Conservation (phyloP, 139 green algal species). For the Chlamydomonas sp. region DNA sequence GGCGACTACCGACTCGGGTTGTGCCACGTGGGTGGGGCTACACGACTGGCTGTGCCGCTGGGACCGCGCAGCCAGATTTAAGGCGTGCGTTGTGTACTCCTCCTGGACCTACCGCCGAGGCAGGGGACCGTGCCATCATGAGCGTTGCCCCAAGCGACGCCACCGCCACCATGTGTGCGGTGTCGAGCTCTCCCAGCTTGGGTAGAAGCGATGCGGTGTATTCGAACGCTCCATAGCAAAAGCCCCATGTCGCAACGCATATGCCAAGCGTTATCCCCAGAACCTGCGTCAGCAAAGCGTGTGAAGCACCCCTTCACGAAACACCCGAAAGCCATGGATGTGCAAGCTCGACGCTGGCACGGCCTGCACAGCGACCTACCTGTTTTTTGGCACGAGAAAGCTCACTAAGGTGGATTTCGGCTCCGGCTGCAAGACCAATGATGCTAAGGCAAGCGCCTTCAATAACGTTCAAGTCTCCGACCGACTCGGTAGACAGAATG, state of each 20-base stretch:
- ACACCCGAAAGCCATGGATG: not conserved
- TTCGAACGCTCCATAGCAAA: conserved; percentile 59
- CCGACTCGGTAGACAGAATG: conserved; percentile 61
- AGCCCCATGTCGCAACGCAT: conserved; percentile 57
- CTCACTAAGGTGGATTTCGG: conserved; percentile 77
- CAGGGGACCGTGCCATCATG: conserved; percentile 87
- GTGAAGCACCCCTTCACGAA: not conserved
- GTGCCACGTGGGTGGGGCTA: no score
- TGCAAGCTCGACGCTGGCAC: not conserved
- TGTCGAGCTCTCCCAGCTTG: conserved; percentile 26
- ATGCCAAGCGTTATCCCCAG: conserved; percentile 66
- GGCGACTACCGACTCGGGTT: no score
- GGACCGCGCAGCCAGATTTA: no score
- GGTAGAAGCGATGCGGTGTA: conserved; percentile 44
- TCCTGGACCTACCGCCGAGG: conserved; percentile 67
- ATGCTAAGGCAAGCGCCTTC: conserved; percentile 74
- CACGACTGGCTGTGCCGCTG: no score
- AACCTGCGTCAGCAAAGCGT: conserved; percentile 61
- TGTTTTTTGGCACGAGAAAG: conserved; percentile 68
- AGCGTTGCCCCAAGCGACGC: conserved; percentile 79
- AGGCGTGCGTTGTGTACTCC: no score
- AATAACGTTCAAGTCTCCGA: conserved; percentile 66
- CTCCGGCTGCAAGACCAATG: conserved; percentile 83
- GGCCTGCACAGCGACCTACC: conserved; percentile 32
- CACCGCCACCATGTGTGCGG: conserved; percentile 49